phyloP scores from a whole-genome alignment of 2,329 filamentous ascomycete species.

The Tothia fuscella region DNA sequence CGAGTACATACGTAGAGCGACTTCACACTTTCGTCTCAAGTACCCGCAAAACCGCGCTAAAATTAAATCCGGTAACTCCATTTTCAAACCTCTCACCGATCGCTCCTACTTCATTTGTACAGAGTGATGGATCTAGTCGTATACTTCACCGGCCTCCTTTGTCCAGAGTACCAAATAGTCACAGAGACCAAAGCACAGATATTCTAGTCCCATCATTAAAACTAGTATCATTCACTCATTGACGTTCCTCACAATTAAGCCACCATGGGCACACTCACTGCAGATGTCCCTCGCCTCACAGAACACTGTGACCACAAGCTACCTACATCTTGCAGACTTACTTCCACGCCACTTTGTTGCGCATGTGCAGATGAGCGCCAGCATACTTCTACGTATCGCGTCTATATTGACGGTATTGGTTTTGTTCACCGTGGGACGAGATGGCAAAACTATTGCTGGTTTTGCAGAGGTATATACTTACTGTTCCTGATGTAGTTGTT shows the following conservation, averaged over 20 bases:
- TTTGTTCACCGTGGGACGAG: conserved; percentile 35
- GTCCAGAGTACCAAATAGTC: too few species aligned
- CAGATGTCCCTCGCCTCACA: conserved; percentile 23
- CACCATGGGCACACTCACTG: conserved; percentile 29
- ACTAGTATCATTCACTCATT: conserved; percentile 19
- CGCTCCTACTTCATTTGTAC: too few species aligned
- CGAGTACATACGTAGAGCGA: too few species aligned
- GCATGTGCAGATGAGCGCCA: conserved; percentile 28
- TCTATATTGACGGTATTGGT: conserved; percentile 40
- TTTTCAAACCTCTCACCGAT: too few species aligned
- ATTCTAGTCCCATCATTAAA: conserved; percentile 20
- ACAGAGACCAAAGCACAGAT: conserved; percentile 14
- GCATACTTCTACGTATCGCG: conserved; percentile 32
- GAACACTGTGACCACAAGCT: conserved; percentile 30
- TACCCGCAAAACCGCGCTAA: too few species aligned
- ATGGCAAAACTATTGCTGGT: conserved; percentile 41
- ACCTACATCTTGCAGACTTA: conserved; percentile 30
- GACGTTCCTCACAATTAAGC: conserved; percentile 13
- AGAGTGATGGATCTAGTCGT: too few species aligned
- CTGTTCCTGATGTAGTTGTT: background rate
- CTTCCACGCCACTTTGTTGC: conserved; percentile 28
- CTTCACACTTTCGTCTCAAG: too few species aligned
- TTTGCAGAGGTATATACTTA: conserved; percentile 30
- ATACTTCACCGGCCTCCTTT: too few species aligned
- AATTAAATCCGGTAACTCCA: too few species aligned